Base-by-base conservation (phyloP, 2,329 filamentous ascomycete species). In the Paecilomyces formosus region DNA sequence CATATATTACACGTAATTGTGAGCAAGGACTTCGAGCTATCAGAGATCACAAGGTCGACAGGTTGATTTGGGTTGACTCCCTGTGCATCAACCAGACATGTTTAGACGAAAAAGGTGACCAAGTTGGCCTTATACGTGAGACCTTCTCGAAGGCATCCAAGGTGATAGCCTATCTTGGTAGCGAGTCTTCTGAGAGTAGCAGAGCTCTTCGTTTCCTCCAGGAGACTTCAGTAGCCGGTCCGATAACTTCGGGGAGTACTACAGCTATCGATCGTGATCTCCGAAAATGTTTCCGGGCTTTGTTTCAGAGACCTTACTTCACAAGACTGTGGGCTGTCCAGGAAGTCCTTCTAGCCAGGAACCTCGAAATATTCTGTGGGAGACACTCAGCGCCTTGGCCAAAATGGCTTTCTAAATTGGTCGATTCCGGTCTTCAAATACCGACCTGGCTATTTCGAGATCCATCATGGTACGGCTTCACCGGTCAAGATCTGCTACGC, bases 21-120 rank as follows among this genome's bases (percentile, higher is more conserved):
- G 50, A 30, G 35, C 15, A 15, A 8, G 33, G 51, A 13, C 30
- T 57, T 18, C 49, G 26, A 8, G 26, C 24, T 53, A 31, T 53
- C 5, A 30, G 55, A 39, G 3, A 53, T 8, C 15, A 13, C 8
- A 18, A 57, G n/a, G 12, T 28, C 22, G 26, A 51, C 21, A 13
- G 55, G 35, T 45, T 54, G 24, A 9, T 57, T 6, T 57, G 55
- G 55, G 49, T 57, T 9, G 39, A 57, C 30, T 18, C 26, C 26
- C 11, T 57, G 5, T 57, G 55, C n/a, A 53, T 57, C 26, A 57
- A 57, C n/a, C 55, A 57, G 33, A 15, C 31, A 31, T 22, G 50
- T 39, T 2, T 33, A 18, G 15, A 53, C 13, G 55, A 57, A 15
- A 57, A 53, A 39, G 31, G 15, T 3, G 8, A 53, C 2, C 49